Evolutionary conservation across 202 grass and related monocot genomes (phyloP), one percentile per base, ranked within the genome.

Genomic region (Saccharum hybrid): DNA sequence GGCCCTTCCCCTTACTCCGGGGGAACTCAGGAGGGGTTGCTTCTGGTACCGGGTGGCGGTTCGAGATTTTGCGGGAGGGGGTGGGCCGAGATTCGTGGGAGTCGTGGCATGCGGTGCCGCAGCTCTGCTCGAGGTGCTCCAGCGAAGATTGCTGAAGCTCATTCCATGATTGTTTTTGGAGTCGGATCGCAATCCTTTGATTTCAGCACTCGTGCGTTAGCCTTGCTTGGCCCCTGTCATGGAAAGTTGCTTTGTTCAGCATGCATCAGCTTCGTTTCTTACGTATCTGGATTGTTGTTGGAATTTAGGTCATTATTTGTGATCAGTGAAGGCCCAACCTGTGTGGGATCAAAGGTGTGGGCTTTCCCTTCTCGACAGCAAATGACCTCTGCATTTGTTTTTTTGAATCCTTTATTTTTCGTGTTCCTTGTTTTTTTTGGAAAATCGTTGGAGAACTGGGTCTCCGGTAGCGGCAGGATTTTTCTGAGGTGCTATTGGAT

Each of bases 31-130:
- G 13, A 16, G 65, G 65, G 65, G 48, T 69, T n/a, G 41, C 13
- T 66, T 69, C 39, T 30, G 7, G 54, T 57, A 3, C 18, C 0
- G 52, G 15, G 54, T 9, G 54, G 18, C 54, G 19, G 54, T 64
- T 78, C 26, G 31, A n/a, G 66, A 79, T 78, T 85, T 78, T 63
- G 51, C 18, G 46, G 64, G 64, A 48, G 49, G 4, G 19, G 19
- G 3, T 14, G 46, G 37, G 18, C 1, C 71, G 48, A 80, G 18
- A 82, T 78, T 82, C 39, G 40, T 36, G 73, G 39, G 45, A 14
- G 38, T 67, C 23, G 22, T 61, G 71, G 38, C 38, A 51, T 74
- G 60, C 38, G 1, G 5, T 59, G 80, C 39, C 63, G 52, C 30
- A 72, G 69, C 63, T 66, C 15, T 26, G 74, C 46, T 60, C 33